A percentile compares a stretch with the other conserved stretches of the same genome.
These are phyloP conservation scores for Lophiotrema nucula DNA, from an alignment of 495 filamentous ascomycete species.

Conservation along the genomic window DNA sequence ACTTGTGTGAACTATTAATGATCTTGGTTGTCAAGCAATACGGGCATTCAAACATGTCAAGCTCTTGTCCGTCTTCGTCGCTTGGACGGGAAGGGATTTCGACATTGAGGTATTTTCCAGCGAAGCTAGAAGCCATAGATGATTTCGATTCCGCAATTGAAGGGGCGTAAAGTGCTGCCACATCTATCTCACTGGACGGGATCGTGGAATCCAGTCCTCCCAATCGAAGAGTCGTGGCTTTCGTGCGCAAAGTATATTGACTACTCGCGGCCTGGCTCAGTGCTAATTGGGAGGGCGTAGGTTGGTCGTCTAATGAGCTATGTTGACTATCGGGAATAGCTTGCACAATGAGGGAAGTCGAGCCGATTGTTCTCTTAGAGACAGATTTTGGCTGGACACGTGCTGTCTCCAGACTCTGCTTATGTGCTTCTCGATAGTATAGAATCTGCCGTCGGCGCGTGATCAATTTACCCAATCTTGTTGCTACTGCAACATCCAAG, in stretches of 20 bases:
- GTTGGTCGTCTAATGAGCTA: background rate
- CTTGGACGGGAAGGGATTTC: conserved; percentile 1
- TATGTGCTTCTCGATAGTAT: conserved; percentile 6
- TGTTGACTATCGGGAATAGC: background rate
- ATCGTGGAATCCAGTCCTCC: background rate
- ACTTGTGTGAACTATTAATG: conserved; percentile 5
- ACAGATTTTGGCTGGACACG: background rate
- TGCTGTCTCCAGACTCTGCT: background rate
- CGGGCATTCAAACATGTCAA: conserved; percentile 15
- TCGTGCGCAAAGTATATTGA: background rate
- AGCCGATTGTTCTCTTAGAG: background rate
- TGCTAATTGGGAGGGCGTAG: background rate
- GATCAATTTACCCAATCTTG: conserved; percentile 12
- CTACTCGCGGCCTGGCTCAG: conserved; percentile 2
- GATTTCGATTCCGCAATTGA: conserved; percentile 7
- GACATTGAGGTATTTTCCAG: background rate
- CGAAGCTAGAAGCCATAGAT: conserved; percentile 4
- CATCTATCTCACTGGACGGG: background rate
- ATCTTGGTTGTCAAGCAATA: conserved; percentile 13
- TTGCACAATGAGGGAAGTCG: background rate
- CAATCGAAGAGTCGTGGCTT: conserved; percentile 5
- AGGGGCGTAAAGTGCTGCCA: conserved; percentile 9
- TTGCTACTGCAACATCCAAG: conserved; percentile 1
- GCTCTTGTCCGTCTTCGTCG: conserved; percentile 1
- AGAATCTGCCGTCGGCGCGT: conserved; percentile 10